Evolutionary conservation across 1,139 yeast genomes (phyloP), one percentile per base, ranked within the genome.

Genomic region (Yueomyces sp.): DNA sequence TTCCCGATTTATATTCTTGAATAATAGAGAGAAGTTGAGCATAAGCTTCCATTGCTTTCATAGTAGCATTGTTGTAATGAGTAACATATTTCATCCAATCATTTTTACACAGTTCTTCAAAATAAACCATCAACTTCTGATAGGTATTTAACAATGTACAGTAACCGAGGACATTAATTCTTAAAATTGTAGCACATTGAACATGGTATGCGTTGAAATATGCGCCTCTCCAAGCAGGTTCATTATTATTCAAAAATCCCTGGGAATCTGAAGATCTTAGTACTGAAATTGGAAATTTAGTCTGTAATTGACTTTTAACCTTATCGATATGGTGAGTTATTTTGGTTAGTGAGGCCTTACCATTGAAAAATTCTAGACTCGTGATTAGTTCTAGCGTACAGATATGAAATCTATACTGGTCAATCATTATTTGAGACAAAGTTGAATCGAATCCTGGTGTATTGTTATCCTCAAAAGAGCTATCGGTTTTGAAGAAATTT

Each of bases 321-420:
- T 12, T 30, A 28, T 37, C 25, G 1, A 41, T 25, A 3, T 42
- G 37, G 25, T 37, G 30, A 12, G 41, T 7, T 11, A 42, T 25
- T 7, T 34, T 30, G 3, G 30, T 3, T 28, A 42, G 35, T 8
- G 37, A 19, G 3, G 34, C 38, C 12, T 33, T n/a, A 12, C 41
- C 43, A 12, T 38, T 11, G 3, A 27, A n/a, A 9, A 34, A 27
- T 4, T 40, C 27, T 19, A 29, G 35, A 30, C 36, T 32, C 11
- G 36, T 29, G 3, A 41, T 8, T 28, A 42, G 12, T 27, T 41
- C 35, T 8, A 30, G 19, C 7, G 40, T 25, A 29, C 9, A 27
- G 8, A 42, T 32, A 32, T 36, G 40, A 12, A 42, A 38, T 29
- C 31, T 4, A 35, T 41, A 42, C 32, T 42, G 41, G 29, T 38